phyloP scores from a whole-genome alignment of 2,329 filamentous ascomycete species.

The Xylaria sp. region DNA sequence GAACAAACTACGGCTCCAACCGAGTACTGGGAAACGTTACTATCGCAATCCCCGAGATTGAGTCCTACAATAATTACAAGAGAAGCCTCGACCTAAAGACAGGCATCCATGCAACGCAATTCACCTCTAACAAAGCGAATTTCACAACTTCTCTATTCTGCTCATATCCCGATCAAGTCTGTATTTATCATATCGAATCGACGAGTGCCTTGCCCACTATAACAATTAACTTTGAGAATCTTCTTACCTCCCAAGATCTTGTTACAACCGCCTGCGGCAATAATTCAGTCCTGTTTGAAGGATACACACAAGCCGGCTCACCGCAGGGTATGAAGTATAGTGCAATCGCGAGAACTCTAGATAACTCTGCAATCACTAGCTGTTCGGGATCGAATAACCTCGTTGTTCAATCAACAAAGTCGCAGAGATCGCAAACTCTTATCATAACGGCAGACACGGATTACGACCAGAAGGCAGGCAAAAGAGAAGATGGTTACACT shows the following conservation, averaged over 20 bases:
- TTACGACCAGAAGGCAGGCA: slow-evolving; percentile 63
- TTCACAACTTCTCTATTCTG: slow-evolving; percentile 57
- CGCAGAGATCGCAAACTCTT: slow-evolving; percentile 50
- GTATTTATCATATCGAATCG: slow-evolving; percentile 45
- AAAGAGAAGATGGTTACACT: slow-evolving; percentile 55
- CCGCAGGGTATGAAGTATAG: slow-evolving; percentile 37
- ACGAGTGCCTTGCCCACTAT: slow-evolving; percentile 53
- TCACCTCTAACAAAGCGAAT: slow-evolving; percentile 46
- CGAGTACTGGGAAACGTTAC: slow-evolving; percentile 60
- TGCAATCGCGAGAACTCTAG: slow-evolving; percentile 24
- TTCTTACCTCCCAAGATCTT: slow-evolving; percentile 41
- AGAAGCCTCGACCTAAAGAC: slow-evolving; percentile 55
- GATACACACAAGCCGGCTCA: slow-evolving; percentile 27
- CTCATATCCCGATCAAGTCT: slow-evolving; percentile 55
- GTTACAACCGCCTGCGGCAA: slow-evolving; percentile 9
- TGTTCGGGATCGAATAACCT: slow-evolving; percentile 41
- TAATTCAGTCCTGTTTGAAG: slow-evolving; percentile 25
- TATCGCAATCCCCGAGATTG: slow-evolving; percentile 51
- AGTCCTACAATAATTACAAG: slow-evolving; percentile 39
- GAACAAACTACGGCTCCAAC: slow-evolving; percentile 57
- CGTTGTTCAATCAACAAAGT: slow-evolving; percentile 43
- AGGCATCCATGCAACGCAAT: slow-evolving; percentile 53
- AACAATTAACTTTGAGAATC: slow-evolving; percentile 56
- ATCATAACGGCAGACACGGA: slow-evolving; percentile 60
- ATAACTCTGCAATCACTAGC: slow-evolving; percentile 1